Evolutionary conservation across 768 basidiomycete genomes (phyloP), one percentile per base, ranked within the genome.

Genomic region (Auricularia auricula-judae): DNA sequence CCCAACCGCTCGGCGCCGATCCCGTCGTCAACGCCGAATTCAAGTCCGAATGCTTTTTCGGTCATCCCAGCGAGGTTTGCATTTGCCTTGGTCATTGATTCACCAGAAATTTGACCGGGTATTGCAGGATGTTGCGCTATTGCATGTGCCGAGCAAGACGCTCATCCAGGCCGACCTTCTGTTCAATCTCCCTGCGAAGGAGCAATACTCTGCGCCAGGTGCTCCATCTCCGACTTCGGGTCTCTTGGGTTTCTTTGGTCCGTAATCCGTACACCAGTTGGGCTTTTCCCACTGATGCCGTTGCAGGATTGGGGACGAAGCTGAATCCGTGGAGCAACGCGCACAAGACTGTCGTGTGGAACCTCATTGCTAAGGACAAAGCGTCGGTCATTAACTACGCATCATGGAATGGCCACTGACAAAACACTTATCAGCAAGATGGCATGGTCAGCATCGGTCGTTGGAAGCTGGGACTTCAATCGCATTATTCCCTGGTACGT

Each of bases 81-180:
- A 42, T 14, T 42, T 14, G 7, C 39, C 2, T 42, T 29, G 29
- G 29, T 29, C 29, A 29, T 29, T 29, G 29, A 29, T 29, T 29
- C 29, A 0, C 29, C 29, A 29, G 29, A 29, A 29, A 29, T 29
- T 2, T 29, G 29, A 29, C 29, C 29, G 29, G 29, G 29, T 29
- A 2, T 29, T 70, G 77, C 75, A 89, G 71, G 93, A 95, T 63
- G 83, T 94, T 14, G 89, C 91, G 0, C 93, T 91, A 74, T 82
- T 88, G 65, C 93, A 96, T 70, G 74, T 77, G 12, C 77, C 82
- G 0, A 87, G 86, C 14, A 88, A 85, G 72, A 83, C 86, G 0
- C 76, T 95, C 56, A 81, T 95, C 58, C 79, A 88, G 72, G 93
- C 90, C 2, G 93, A 97, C 73, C 76, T 95, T 54, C 73, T 95